A percentile compares a stretch with the other conserved stretches of the same genome.
phyloP scores from a whole-genome alignment of 257 asterid species.

The Haberlea rhodopensis region DNA sequence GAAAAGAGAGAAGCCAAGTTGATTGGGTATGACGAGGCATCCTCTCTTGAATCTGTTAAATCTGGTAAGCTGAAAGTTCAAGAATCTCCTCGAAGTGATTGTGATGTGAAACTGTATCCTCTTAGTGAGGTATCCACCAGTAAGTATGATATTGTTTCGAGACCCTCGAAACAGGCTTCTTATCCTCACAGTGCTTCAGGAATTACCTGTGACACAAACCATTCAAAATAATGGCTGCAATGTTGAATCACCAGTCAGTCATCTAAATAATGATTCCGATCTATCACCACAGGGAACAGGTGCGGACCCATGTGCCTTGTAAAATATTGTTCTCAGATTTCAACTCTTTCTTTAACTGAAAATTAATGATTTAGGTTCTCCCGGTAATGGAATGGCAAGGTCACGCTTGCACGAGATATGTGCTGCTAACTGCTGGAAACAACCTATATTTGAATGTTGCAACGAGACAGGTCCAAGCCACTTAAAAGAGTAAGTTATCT shows the following conservation, averaged over 20 bases:
- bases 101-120: conserved; percentile 30
- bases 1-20: conserved; percentile 53
- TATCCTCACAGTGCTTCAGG: conserved; percentile 33
- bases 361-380: conserved; percentile 40
- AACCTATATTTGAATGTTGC: conserved; percentile 72
- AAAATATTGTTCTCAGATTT: conserved; percentile 19
- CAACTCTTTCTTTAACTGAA: conserved; percentile 24
- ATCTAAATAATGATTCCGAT: conserved; percentile 16
- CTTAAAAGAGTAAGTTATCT: conserved; percentile 66
- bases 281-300: conserved; percentile 47
- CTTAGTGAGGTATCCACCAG: conserved; percentile 30
- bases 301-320: conserved; percentile 26
- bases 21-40: conserved; percentile 77
- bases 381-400: conserved; percentile 47
- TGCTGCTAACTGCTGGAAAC: conserved; percentile 83
- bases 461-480: conserved; percentile 74
- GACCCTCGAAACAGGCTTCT: conserved; percentile 24
- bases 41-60: conserved; percentile 28
- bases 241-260: conserved; percentile 20
- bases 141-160: conserved; percentile 26
- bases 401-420: conserved; percentile 70
- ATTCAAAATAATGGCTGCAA: conserved; percentile 27
- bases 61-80: conserved; percentile 28
- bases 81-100: conserved; percentile 37
- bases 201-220: conserved; percentile 24